Percentiles rank a stretch among this genome's conserved stretches.
These are phyloP conservation scores for Houttuynia cordata DNA, from an alignment of 164 flowering plant species.

Conservation along the genomic window DNA sequence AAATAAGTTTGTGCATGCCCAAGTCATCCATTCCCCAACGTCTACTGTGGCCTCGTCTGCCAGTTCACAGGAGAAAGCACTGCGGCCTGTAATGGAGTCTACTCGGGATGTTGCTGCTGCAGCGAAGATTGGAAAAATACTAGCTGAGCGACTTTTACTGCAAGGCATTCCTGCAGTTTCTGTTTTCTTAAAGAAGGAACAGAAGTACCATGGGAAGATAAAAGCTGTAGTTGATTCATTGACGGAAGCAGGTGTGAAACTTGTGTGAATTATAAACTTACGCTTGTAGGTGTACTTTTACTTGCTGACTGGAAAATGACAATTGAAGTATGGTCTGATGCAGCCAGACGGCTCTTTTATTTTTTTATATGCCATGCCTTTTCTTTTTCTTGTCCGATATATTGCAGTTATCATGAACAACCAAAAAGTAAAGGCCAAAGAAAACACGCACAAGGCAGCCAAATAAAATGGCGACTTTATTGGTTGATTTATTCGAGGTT, in stretches of 20 bases:
- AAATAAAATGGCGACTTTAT: neutral
- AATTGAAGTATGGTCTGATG: neutral
- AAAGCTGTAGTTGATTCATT: constrained; percentile 70
- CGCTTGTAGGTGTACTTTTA: neutral
- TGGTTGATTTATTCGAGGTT: neutral
- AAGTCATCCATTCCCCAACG: constrained; percentile 73
- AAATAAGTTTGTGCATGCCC: constrained; percentile 69
- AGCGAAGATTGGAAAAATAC: constrained; percentile 59
- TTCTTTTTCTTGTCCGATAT: too few relatives aligned
- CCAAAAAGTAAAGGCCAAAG: neutral
- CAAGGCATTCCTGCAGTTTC: constrained; percentile 66
- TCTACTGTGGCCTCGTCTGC: constrained; percentile 75
- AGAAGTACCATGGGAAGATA: constrained; percentile 77
- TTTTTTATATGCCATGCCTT: too few relatives aligned
- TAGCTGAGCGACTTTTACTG: constrained; percentile 55
- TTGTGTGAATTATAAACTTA: constrained; percentile 18
- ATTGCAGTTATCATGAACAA: too few relatives aligned
- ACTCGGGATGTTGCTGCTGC: constrained; percentile 83
- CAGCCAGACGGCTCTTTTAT: too few relatives aligned
- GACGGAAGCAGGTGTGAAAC: constrained; percentile 54
- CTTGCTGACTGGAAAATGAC: neutral
- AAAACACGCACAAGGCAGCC: neutral
- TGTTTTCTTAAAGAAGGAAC: constrained; percentile 50
- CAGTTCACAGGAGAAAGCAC: constrained; percentile 66
- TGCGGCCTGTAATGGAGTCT: constrained; percentile 40